These are phyloP conservation scores for Tetradesmus obliquus DNA, from an alignment of 139 green algal genomes.

Conservation along the genomic window DNA sequence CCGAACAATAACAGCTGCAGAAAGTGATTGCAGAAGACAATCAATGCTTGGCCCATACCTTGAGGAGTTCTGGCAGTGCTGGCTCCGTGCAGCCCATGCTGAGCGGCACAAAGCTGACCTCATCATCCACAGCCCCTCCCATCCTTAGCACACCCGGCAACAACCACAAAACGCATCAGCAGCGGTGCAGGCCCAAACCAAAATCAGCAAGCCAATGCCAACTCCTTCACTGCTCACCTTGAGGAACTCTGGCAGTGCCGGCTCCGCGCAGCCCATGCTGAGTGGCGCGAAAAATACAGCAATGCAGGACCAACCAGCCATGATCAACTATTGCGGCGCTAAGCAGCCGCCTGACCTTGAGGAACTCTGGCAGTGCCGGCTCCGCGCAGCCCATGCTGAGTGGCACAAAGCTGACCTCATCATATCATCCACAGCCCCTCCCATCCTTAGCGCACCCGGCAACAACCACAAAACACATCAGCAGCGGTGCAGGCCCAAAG, in stretches of 20 bases:
- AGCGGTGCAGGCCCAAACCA: too few species aligned
- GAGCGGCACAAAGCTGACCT: conserved; percentile 34
- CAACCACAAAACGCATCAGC: too few species aligned
- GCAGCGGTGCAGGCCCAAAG: too few species aligned
- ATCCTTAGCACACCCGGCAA: background rate
- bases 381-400: conserved; percentile 15
- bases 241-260: conserved; percentile 30
- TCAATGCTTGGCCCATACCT: conserved; percentile 19
- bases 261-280: conserved; percentile 4
- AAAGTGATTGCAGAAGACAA: background rate
- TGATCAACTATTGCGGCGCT: too few species aligned
- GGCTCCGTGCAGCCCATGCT: background rate
- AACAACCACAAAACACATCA: too few species aligned
- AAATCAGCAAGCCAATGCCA: background rate
- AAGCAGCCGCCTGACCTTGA: conserved; percentile 34
- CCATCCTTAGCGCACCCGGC: background rate
- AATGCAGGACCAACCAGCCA: too few species aligned
- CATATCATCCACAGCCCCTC: background rate
- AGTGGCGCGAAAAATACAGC: conserved; percentile 45
- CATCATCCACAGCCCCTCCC: background rate
- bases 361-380: conserved; percentile 26
- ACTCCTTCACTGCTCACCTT: background rate
- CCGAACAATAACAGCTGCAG: too few species aligned
- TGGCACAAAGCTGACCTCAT: conserved; percentile 41
- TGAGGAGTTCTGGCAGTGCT: conserved; percentile 16